Conservation (phyloP, 106 monocot genomes). For the Acanthochlamys bracteata region DNA sequence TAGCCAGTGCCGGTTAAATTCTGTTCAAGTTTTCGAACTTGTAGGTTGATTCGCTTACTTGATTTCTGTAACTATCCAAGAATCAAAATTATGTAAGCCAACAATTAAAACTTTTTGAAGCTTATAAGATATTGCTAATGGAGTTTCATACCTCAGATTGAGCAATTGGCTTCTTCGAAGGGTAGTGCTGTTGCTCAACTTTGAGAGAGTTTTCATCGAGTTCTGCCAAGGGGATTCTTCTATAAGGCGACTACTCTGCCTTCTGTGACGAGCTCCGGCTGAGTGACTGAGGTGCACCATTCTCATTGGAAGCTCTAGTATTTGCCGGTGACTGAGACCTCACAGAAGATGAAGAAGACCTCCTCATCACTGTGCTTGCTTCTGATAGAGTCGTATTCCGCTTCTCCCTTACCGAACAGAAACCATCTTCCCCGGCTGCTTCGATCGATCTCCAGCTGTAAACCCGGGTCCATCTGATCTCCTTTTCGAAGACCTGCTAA, state of each 20-base stretch:
- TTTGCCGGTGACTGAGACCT: conserved; percentile 46
- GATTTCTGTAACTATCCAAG: too few relatives aligned
- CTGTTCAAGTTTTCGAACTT: too few relatives aligned
- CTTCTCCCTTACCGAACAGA: conserved; percentile 69
- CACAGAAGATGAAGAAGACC: conserved; percentile 9
- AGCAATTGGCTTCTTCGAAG: neutral
- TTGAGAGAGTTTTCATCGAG: conserved; percentile 55
- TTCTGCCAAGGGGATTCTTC: conserved; percentile 79
- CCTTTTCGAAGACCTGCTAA: too few relatives aligned
- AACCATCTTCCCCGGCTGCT: conserved; percentile 71
- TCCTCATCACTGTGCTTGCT: conserved; percentile 1
- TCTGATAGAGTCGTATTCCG: neutral
- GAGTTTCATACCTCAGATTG: conserved; percentile 9
- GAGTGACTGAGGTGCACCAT: conserved; percentile 29
- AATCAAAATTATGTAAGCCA: too few relatives aligned
- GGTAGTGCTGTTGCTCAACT: neutral
- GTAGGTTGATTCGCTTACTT: too few relatives aligned
- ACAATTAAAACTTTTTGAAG: too few relatives aligned
- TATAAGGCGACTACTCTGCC: conserved; percentile 64
- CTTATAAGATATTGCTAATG: too few relatives aligned
- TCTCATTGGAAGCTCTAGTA: conserved; percentile 37
- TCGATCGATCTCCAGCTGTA: conserved; percentile 17
- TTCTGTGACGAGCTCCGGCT: conserved; percentile 84
- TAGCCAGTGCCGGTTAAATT: too few relatives aligned
- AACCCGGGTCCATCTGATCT: conserved; percentile 22